Conservation (phyloP, 441 rosid species). For the Syzygium syzygioides region DNA sequence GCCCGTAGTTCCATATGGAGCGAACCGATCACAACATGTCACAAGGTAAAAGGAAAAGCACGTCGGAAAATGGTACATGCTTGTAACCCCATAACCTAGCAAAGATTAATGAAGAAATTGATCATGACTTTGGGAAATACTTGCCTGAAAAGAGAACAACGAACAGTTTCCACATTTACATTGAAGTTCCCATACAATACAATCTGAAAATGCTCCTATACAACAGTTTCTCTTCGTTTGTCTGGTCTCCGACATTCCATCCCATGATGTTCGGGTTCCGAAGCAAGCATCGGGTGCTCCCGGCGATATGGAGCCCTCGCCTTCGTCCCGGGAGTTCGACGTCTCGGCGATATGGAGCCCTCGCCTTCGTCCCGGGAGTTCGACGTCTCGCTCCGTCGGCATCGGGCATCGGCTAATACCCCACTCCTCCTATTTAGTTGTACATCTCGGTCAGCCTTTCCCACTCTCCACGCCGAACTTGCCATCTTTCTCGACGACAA, state of each 20-base stretch:
- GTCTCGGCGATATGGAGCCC: background rate
- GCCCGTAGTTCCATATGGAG: background rate
- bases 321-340: background rate
- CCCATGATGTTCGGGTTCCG: background rate
- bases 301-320: background rate
- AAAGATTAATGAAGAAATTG: background rate
- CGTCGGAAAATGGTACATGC: background rate
- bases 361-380: background rate
- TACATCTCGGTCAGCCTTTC: too few relatives aligned
- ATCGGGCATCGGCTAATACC: background rate
- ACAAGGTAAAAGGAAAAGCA: background rate
- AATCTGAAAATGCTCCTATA: background rate
- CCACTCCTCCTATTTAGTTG: background rate
- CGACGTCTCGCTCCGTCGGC: background rate
- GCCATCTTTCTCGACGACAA: slow-evolving; percentile 45
- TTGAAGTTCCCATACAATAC: background rate
- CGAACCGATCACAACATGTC: background rate
- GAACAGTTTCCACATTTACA: background rate
- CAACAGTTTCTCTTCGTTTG: background rate
- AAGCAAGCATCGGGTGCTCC: background rate
- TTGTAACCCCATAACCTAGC: background rate
- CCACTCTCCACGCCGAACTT: background rate
- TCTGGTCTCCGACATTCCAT: background rate
- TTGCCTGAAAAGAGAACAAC: background rate
- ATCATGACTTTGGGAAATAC: background rate